Evolutionary conservation across 495 filamentous ascomycete genomes (phyloP).

Genomic region (Xylaria telfairii): DNA sequence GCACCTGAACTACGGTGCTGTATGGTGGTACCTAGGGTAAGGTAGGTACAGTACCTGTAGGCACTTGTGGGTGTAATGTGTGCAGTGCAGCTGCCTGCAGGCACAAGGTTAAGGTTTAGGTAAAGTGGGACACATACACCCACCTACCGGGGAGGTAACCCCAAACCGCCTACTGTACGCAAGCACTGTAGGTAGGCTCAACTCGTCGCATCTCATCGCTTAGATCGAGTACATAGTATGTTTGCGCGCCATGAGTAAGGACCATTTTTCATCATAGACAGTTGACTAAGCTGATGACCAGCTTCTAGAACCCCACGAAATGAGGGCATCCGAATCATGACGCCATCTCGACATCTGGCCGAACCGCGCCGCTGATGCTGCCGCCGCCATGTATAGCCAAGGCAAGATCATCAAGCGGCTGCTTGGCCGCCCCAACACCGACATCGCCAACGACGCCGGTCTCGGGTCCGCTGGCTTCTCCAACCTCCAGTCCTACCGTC

Average conservation of each 20-base stretch:
- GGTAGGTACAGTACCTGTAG: no score
- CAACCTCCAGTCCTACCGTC: conserved; percentile 52
- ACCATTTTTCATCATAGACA: not conserved
- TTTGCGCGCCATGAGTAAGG: not conserved
- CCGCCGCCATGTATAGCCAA: conserved; percentile 44
- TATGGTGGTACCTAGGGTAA: no score
- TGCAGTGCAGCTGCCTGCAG: no score
- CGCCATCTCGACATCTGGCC: conserved; percentile 34
- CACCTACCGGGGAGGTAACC: not conserved
- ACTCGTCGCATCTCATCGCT: not conserved
- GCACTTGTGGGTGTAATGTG: no score
- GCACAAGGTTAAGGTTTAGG: not conserved
- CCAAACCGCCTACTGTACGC: not conserved
- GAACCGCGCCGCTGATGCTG: conserved; percentile 32
- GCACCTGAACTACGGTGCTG: no score
- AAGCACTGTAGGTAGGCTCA: not conserved
- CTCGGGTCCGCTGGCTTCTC: conserved; percentile 46
- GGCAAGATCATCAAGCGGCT: conserved; percentile 60
- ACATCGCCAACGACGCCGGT: conserved; percentile 45
- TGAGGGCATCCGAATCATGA: conserved; percentile 33
- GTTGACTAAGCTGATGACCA: not conserved
- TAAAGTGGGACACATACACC: not conserved
- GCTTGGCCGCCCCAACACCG: conserved; percentile 51
- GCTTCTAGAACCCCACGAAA: not conserved
- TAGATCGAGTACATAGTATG: not conserved